Base-by-base conservation (phyloP, 306 rosid species). In the Acmispon strigosus region DNA sequence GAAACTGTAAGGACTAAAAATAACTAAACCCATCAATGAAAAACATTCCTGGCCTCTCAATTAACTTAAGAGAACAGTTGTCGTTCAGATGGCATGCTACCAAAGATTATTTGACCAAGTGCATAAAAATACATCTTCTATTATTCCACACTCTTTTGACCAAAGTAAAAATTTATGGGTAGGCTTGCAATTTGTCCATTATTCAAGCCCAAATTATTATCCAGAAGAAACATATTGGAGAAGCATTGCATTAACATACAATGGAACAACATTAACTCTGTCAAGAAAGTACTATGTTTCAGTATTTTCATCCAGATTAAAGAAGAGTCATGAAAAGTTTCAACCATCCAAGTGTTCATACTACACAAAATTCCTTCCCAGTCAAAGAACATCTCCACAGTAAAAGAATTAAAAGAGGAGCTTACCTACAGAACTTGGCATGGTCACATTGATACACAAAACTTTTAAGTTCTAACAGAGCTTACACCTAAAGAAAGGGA, bases 381-480 rank as follows among this genome's bases (percentile, higher is more conserved):
- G 59, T n/a, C 45, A 55, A 57, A 62, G 34, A 56, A 56, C 34
- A 22, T 16, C 13, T 47, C 62, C 45, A 54, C 16, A 18, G 9
- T 7, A 50, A 22, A 17, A 44, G 12, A 15, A 10, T 43, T 16
- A 29, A 72, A 73, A 79, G 39, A 70, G 13, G 48, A 49, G 60
- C 42, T 17, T 52, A 62, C 77, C 24, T 65, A 43, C 44, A 49
- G 58, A 34, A 27, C 36, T 29, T 67, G 44, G 49, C 69, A 70
- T 3, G 1, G 54, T 55, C 73, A 60, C 18, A 53, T 17, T 36
- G 67, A 44, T 27, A 58, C 7, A 20, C 60, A 45, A 54, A 5
- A 65, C 6, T 66, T 68, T 44, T 67, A 5, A 65, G 6, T 66
- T 68, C 34, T 67, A 67, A 67, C 66, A 70, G 64, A 69, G 49